Base-by-base conservation (phyloP, 1,284 basidiomycete genomes). In the Vanrija sp. region DNA sequence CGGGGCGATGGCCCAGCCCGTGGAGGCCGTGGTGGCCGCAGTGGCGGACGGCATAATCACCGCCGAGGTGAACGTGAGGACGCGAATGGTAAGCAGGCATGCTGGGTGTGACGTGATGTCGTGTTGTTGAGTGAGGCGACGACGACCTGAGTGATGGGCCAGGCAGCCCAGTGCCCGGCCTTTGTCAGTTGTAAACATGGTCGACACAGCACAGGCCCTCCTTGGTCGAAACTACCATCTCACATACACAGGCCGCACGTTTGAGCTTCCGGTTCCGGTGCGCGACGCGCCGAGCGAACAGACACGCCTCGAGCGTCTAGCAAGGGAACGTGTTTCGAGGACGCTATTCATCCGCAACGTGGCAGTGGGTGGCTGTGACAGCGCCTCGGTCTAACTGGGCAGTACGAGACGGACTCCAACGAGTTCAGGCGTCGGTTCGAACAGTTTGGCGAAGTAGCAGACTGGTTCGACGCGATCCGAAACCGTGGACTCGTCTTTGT, bases 401-500 rank as follows among this genome's bases (percentile, higher is more conserved):
- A 95, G 94, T 97, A 95, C 79, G 91, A 94, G 78, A 91, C 91
- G 19, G 83, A 87, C 65, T 86, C 88, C 63, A 84, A 86, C 10
- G 85, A 89, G 69, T 85, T 98, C n/a, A 85, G 87, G 61, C 81
- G 81, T 38, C 83, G 85, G 51, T 98, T 98, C 77, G 89, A 91
- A 75, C 85, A 88, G 58, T 90, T 90, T 73, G 95, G 95, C 57
- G 91, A 94, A 72, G 89, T 98, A 78, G 92, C 92, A 78, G 94
- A 90, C 2, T 97, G 94, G 75, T 98, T 96, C 74, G 95, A 98
- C 76, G 80, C 97, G 29, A 90, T 97, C 60, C 83, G 85, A 48
- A 94, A 90, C 34, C 84, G 95, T 57, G 95, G 95, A 18, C 94
- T 98, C 87, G 88, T 95, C 6, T 98, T 98, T 76, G 88, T 98